Evolutionary conservation across 2,329 filamentous ascomycete genomes (phyloP).

Genomic region (Fonsecaea monophora): DNA sequence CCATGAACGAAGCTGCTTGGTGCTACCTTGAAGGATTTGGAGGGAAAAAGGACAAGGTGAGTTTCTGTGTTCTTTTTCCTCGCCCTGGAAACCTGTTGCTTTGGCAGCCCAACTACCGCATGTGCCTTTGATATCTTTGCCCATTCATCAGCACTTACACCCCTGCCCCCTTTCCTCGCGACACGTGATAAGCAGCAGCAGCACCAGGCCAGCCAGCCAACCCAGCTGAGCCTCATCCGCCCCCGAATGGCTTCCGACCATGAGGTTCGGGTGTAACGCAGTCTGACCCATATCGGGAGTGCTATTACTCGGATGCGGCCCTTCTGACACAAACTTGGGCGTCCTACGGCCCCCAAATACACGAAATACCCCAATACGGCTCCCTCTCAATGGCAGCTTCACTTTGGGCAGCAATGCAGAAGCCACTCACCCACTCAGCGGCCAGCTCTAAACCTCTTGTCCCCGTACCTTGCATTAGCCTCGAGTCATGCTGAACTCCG

Average conservation of each 20-base stretch:
- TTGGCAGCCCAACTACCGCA: constrained; percentile 13
- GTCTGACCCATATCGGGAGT: constrained; percentile 6
- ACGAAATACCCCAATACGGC: constrained; percentile 35
- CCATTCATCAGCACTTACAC: background rate
- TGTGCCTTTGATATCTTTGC: background rate
- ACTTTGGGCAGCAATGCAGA: constrained; percentile 49
- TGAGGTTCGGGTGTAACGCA: constrained; percentile 16
- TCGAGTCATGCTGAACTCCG: constrained; percentile 13
- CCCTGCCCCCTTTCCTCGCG: background rate
- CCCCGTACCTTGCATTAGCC: constrained; percentile 39
- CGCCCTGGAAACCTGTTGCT: constrained; percentile 8
- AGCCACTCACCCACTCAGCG: constrained; percentile 28
- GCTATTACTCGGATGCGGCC: constrained; percentile 9
- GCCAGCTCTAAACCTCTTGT: constrained; percentile 16
- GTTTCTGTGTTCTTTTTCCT: constrained; percentile 44
- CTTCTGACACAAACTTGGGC: constrained; percentile 21
- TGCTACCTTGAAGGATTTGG: constrained; percentile 98
- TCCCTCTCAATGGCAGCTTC: constrained; percentile 37
- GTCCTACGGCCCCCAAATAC: constrained; percentile 36
- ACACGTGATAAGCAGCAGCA: constrained; percentile 29
- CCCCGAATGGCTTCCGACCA: constrained; percentile 1
- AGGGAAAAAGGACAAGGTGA: constrained; percentile 96
- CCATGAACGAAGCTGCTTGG: constrained; percentile 94
- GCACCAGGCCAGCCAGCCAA: constrained; percentile 4
- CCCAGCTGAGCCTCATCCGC: constrained; percentile 31